Base-by-base conservation (phyloP, 371 early-diverging fungal species). In the Mortierella sp. region DNA sequence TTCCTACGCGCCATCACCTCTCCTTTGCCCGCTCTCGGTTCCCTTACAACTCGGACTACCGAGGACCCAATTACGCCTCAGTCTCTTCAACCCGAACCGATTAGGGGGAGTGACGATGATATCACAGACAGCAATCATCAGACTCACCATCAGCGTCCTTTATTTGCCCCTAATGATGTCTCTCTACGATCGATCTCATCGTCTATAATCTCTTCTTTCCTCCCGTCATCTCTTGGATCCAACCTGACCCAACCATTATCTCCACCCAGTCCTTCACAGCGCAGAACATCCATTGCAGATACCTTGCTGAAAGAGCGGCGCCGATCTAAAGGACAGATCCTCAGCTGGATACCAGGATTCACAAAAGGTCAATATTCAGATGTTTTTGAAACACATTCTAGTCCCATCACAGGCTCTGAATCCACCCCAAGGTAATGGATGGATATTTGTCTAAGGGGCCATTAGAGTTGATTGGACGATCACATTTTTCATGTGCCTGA, bases 1-100 rank as follows among this genome's bases (percentile, higher is more conserved):
- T 70, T 76, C 36, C 11, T 77, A 32, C 77, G 77, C 8, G 63
- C 77, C 61, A 64, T 77, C 60, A 77, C 77, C n/a, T 71, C 72
- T 53, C 77, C 77, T 22, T 50, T 67, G 43, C 64, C 77, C 19
- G 13, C 40, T 11, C 72, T 68, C 48, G 9, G 33, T 21, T 58
- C 58, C 33, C 63, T 62, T 67, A 48, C 40, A 28, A 38, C 43
- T 13, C 63, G 43, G 9, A 21, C 32, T n/a, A 22, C 45, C 57
- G 55, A 62, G 59, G 50, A 55, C 33, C 32, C 40, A 2, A 7
- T 60, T 41, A 5, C 72, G 15, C 22, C 66, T 38, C 10, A 22
- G 15, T 55, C 33, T 13, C 40, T 63, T 43, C 59, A 53, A 24
- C 28, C 21, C 10, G 8, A 5, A 24, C 21, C 6, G 19, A 50